phyloP scores from a whole-genome alignment of 345 rosid genomes.

The Aquilaria malaccensis region DNA sequence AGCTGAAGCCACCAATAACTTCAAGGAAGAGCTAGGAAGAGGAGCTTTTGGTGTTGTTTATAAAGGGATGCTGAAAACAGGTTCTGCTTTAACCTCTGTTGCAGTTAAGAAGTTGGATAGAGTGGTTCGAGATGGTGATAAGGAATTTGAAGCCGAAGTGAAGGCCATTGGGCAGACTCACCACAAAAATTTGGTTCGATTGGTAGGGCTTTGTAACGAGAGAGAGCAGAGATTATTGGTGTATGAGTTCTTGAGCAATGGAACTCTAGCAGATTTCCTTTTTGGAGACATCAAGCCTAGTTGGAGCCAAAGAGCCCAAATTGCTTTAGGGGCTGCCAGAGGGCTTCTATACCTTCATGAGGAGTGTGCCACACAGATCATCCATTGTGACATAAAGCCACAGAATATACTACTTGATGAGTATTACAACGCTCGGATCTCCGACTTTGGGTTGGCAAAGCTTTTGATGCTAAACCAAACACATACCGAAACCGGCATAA shows the following conservation, averaged over 20 bases:
- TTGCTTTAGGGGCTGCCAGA: conserved; percentile 38
- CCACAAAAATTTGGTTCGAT: conserved; percentile 34
- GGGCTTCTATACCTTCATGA: conserved; percentile 38
- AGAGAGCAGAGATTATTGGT: conserved; percentile 20
- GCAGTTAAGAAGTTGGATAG: conserved; percentile 32
- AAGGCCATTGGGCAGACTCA: conserved; percentile 23
- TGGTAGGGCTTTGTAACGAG: conserved; percentile 37
- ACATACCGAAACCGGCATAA: not conserved
- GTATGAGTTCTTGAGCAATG: conserved; percentile 32
- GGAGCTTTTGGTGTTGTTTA: conserved; percentile 40
- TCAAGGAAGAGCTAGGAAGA: conserved; percentile 30
- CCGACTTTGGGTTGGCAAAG: conserved; percentile 49
- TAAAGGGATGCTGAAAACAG: conserved; percentile 19
- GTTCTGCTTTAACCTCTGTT: not conserved
- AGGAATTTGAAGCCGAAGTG: conserved; percentile 31
- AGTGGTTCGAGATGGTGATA: conserved; percentile 11
- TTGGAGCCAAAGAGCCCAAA: conserved; percentile 31
- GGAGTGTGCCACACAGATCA: conserved; percentile 35
- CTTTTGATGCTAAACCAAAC: conserved; percentile 18
- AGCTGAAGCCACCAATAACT: conserved; percentile 24
- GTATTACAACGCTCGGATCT: conserved; percentile 29
- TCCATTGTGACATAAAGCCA: conserved; percentile 46
- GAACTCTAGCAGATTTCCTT: conserved; percentile 20
- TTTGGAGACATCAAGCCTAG: conserved; percentile 21
- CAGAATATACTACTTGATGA: conserved; percentile 37